Evolutionary conservation across 2,329 filamentous ascomycete species (phyloP), one percentile per base, ranked within the genome.

Genomic region (Aspergillus japonicus): DNA sequence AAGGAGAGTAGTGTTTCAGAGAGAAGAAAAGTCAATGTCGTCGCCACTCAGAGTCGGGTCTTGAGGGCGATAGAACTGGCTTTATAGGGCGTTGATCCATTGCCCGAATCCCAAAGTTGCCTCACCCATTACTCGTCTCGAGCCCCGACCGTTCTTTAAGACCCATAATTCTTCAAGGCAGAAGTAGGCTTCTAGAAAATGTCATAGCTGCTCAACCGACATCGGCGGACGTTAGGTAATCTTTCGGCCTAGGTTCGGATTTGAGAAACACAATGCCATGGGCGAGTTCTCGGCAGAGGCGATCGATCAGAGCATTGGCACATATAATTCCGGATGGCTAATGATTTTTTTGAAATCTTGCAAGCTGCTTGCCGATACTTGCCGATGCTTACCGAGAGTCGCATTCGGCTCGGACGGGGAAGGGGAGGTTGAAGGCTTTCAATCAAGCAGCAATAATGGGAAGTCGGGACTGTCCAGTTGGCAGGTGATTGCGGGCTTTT

Each of bases 201-300:
- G 23, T 11, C 51, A 53, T 44, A 14, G 42, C 42, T 21, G 26
- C 42, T 47, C n/a, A 57, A 47, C 47, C 49, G 58, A 57, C 50
- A 59, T 51, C 52, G 57, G 57, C 50, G 31, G 23, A 49, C 16
- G 35, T 58, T 42, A 61, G 31, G 47, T 58, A 55, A 54, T 44
- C 42, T 4, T 7, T 57, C 59, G 59, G 59, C 35, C 8, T 49
- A 58, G 49, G 16, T 26, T 58, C 59, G 59, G 39, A 35, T 42
- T 50, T 53, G 42, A 31, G 47, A 21, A 6, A 21, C 33, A 44
- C 12, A 44, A 29, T 6, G 39, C 39, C 6, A 19, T 4, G 6
- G 39, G 39, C 39, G 14, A n/a, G 16, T 8, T 44, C 16, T 44
- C 39, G 39, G 39, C 39, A 44, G 39, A 44, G 14, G 16, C 39